Evolutionary conservation across 2,329 filamentous ascomycete species (phyloP).

Genomic region (Botrytis medusae): DNA sequence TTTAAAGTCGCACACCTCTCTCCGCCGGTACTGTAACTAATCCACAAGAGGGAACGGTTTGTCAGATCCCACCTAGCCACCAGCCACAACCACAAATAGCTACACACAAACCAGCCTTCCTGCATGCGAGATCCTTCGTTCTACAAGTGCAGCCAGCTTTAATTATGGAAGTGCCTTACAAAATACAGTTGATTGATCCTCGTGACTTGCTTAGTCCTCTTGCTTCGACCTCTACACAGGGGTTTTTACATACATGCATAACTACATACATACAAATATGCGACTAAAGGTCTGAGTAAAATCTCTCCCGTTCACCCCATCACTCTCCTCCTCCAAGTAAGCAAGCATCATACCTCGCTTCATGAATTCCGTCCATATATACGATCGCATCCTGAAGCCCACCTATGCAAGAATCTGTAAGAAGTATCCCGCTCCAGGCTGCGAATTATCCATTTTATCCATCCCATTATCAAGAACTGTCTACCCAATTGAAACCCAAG

Average conservation of each 20-base stretch:
- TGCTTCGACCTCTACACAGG: neutral
- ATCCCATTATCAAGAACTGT: neutral
- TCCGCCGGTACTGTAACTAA: neutral
- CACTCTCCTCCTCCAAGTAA: neutral
- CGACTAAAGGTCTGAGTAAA: neutral
- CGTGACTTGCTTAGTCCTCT: neutral
- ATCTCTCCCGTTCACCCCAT: neutral
- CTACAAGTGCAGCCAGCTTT: neutral
- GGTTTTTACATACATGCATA: neutral
- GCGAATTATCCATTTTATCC: neutral
- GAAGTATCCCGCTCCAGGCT: neutral
- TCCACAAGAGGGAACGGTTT: neutral
- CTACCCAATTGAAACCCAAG: neutral
- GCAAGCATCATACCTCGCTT: neutral
- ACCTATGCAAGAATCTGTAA: neutral
- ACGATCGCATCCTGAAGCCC: neutral
- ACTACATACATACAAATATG: neutral
- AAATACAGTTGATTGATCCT: neutral
- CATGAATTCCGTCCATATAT: neutral
- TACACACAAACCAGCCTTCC: neutral
- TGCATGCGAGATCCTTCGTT: neutral
- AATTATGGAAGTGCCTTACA: neutral
- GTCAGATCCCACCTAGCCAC: neutral
- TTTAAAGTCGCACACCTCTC: neutral
- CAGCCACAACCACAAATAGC: neutral